A percentile compares a stretch with the other conserved stretches of the same genome.
Conservation (phyloP, 805 yeast genomes). For the Teunomyces panamensis region DNA sequence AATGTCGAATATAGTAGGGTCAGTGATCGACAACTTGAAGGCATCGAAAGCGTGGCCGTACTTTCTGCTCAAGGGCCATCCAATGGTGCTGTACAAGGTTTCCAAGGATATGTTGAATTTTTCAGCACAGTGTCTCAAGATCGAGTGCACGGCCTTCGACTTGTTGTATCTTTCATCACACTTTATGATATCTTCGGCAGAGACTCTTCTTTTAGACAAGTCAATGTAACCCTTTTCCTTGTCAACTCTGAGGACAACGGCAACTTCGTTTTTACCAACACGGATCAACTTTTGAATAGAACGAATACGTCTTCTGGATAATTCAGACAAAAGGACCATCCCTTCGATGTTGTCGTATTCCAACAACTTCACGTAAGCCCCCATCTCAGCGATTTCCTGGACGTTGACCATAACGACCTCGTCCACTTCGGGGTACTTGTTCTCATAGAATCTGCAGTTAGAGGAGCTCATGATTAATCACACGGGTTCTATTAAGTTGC, state of each 20-base stretch:
- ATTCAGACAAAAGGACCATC: slow-evolving; percentile 92
- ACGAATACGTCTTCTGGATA: slow-evolving; percentile 97
- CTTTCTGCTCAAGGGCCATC: slow-evolving; percentile 96
- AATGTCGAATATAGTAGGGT: slow-evolving; percentile 81
- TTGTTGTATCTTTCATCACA: slow-evolving; percentile 98
- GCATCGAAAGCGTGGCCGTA: slow-evolving; percentile 98
- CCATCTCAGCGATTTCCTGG: slow-evolving; percentile 98
- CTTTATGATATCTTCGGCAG: slow-evolving; percentile 94
- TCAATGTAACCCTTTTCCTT: slow-evolving; percentile 98
- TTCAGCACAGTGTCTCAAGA: slow-evolving; percentile 96
- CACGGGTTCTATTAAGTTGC: neutral
- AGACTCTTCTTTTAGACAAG: slow-evolving; percentile 93
- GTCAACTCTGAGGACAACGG: slow-evolving; percentile 95
- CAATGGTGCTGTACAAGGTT: slow-evolving; percentile 78
- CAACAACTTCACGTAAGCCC: slow-evolving; percentile 92
- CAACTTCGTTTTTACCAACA: slow-evolving; percentile 98
- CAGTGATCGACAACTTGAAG: slow-evolving; percentile 92
- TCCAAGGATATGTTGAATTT: slow-evolving; percentile 88
- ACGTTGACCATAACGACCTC: slow-evolving; percentile 99
- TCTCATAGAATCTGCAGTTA: slow-evolving; percentile 94
- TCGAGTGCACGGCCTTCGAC: slow-evolving; percentile 97
- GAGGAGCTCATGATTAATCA: slow-evolving; percentile 64
- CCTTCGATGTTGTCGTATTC: slow-evolving; percentile 99
- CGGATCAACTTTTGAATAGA: slow-evolving; percentile 96
- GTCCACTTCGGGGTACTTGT: slow-evolving; percentile 97